These are phyloP conservation scores for Martiniozyma abietophila DNA, from an alignment of 805 yeast species.

Conservation along the genomic window DNA sequence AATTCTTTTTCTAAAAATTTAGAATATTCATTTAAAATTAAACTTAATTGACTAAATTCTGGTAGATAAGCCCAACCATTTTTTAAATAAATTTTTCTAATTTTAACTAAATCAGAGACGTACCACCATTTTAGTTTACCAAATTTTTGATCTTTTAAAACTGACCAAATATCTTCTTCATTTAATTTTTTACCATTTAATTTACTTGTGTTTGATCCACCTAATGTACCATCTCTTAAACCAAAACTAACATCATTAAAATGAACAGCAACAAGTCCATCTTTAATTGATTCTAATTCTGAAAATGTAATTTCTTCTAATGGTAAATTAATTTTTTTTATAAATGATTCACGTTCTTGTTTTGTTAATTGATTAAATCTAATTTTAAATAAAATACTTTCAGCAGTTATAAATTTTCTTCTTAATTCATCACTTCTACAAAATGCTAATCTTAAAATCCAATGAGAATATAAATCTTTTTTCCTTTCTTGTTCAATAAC, in stretches of 20 bases:
- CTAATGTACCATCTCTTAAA: conserved; percentile 23
- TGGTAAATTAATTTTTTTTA: conserved; percentile 54
- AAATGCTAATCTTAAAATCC: conserved; percentile 77
- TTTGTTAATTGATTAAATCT: conserved; percentile 58
- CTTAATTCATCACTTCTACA: conserved; percentile 81
- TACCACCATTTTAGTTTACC: conserved; percentile 84
- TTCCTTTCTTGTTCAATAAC: conserved; percentile 49
- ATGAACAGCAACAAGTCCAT: conserved; percentile 47
- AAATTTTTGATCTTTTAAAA: conserved; percentile 52
- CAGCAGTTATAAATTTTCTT: conserved; percentile 68
- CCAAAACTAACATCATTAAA: conserved; percentile 32
- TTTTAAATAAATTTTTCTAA: conserved; percentile 58
- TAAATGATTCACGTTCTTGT: conserved; percentile 61
- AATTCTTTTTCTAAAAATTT: conserved; percentile 42
- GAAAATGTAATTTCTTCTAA: conserved; percentile 59
- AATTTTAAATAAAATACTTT: conserved; percentile 61
- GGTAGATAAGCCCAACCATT: conserved; percentile 82
- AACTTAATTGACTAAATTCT: conserved; percentile 62
- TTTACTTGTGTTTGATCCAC: conserved; percentile 11
- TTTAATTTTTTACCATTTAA: conserved; percentile 25
- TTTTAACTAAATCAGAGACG: conserved; percentile 66
- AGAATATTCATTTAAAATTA: conserved; percentile 62
- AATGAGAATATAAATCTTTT: conserved; percentile 92
- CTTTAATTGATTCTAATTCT: conserved; percentile 46
- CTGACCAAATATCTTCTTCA: conserved; percentile 44